Evolutionary conservation across 441 rosid genomes (phyloP), one percentile per base, ranked within the genome.

Genomic region (Populus hybrid): DNA sequence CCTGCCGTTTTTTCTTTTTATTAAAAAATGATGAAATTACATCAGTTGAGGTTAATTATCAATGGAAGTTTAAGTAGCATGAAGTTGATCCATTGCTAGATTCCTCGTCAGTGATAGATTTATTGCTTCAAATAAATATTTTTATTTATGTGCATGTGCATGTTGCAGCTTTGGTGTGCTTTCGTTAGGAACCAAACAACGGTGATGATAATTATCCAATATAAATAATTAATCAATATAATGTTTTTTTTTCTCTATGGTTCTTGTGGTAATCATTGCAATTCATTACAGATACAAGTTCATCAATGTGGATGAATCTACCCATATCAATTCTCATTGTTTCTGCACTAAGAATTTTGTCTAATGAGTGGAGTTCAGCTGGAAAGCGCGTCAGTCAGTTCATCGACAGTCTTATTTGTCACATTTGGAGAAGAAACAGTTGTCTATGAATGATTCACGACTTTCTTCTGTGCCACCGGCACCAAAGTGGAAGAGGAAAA

Each of bases 261-360:
- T 5, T 32, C 35, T 34, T 34, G 36, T 34, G 36, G 36, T 5
- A 5, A 34, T 34, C 61, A 53, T 4, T 53, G 6, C 61, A 53
- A 53, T 53, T 18, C n/a, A 53, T 34, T 61, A 81, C 91, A 97
- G 99, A 94, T 90, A 90, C 98, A 16, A 97, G 99, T 81, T 87
- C 91, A 59, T 93, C 97, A 57, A 92, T 94, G 98, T 91, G 91
- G 99, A 88, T 91, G 89, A 97, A 97, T 86, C 81, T 94, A 64
- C 99, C 99, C 14, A 83, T 97, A 76, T 91, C 97, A 28, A 82
- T 93, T 66, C 88, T 92, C 59, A 36, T 87, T 70, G 89, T 88
- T 64, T 82, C 85, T 12, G 87, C 80, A 14, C 9, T 91, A 34
- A 86, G 98, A 34, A 81, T 94, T 69, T 72, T 94, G 68, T 75